Evolutionary conservation across 495 filamentous ascomycete genomes (phyloP), one percentile per base, ranked within the genome.

Genomic region (Aspergillus sclerotiicarbonarius): DNA sequence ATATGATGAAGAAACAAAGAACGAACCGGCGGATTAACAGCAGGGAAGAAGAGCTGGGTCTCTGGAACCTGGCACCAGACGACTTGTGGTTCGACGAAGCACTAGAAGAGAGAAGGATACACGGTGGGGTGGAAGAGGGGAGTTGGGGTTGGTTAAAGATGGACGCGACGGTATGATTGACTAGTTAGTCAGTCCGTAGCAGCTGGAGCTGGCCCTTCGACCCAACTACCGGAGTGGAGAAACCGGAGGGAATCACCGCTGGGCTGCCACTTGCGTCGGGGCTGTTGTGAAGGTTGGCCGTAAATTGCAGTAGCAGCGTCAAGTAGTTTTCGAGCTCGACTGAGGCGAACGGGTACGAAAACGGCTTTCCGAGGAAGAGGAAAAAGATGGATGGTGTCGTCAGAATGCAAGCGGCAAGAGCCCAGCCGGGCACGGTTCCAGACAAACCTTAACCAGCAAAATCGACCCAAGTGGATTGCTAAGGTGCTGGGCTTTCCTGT

Each of bases 331-430:
- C 44, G 31, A 25, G 25, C 25, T 35, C 44, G 31, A 49, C 25
- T 18, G 20, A 54, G 16, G n/a, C 19, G 41, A 8, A 29, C 49
- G 59, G 57, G 59, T 53, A 63, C 56, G 60, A 63, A 59, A 56
- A 59, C 61, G 62, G 52, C 51, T 56, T 25, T 25, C n/a, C 41
- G 47, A 54, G 43, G 33, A 54, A 48, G 13, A 45, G 48, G 43
- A 56, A 45, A 58, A 29, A 15, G 57, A 39, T 47, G 25, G 60
- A 65, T 67, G 64, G 67, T 71, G 70, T 69, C 66, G 70, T 72
- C 68, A 72, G 66, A 65, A 62, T 63, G 66, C 69, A 70, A 68
- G 67, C 68, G 61, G 70, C 67, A 61, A 60, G 55, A 64, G 63
- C 59, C 59, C 54, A 66, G 33, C 59, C 66, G 72, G 55, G 65